phyloP scores from a whole-genome alignment of 176 grass and related monocot species.

The Rhynchospora tenuis region DNA sequence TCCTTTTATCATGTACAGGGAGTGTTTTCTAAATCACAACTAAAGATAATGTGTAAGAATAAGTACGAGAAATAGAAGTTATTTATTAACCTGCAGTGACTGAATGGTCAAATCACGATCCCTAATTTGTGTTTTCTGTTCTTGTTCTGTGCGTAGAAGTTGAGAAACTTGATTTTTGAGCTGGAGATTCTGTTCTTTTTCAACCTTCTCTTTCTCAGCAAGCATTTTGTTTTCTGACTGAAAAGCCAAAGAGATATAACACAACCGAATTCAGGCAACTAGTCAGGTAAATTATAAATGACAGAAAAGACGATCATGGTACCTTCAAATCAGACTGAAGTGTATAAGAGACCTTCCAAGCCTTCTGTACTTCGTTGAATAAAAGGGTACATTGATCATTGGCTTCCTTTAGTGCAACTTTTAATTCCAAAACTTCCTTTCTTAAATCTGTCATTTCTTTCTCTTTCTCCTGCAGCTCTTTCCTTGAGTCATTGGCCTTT shows the following conservation, averaged over 20 bases:
- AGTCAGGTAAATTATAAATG: slow-evolving; percentile 18
- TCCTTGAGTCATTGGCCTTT: slow-evolving; percentile 97
- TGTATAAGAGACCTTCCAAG: slow-evolving; percentile 84
- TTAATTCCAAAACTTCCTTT: slow-evolving; percentile 68
- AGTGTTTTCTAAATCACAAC: slow-evolving; percentile 5
- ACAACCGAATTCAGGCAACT: background rate
- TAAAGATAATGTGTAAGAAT: slow-evolving; percentile 11
- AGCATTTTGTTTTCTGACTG: slow-evolving; percentile 95
- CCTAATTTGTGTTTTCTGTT: slow-evolving; percentile 76
- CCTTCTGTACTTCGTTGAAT: slow-evolving; percentile 91
- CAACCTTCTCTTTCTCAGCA: slow-evolving; percentile 68
- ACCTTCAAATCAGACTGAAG: slow-evolving; percentile 93
- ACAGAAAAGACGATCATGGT: slow-evolving; percentile 15
- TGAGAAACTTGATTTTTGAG: slow-evolving; percentile 71
- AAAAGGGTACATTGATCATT: slow-evolving; percentile 79
- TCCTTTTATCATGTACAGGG: background rate
- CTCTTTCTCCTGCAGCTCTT: slow-evolving; percentile 89
- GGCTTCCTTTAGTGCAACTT: slow-evolving; percentile 76
- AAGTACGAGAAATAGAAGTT: slow-evolving; percentile 13
- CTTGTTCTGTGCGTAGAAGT: slow-evolving; percentile 73
- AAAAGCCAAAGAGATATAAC: slow-evolving; percentile 20
- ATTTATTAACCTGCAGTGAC: slow-evolving; percentile 56
- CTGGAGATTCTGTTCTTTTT: slow-evolving; percentile 88
- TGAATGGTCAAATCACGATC: slow-evolving; percentile 78
- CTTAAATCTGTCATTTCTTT: slow-evolving; percentile 74